Percentiles rank a stretch among this genome's conserved stretches.
Conservation (phyloP, 306 rosid species). For the Cicer chorassanicum region DNA sequence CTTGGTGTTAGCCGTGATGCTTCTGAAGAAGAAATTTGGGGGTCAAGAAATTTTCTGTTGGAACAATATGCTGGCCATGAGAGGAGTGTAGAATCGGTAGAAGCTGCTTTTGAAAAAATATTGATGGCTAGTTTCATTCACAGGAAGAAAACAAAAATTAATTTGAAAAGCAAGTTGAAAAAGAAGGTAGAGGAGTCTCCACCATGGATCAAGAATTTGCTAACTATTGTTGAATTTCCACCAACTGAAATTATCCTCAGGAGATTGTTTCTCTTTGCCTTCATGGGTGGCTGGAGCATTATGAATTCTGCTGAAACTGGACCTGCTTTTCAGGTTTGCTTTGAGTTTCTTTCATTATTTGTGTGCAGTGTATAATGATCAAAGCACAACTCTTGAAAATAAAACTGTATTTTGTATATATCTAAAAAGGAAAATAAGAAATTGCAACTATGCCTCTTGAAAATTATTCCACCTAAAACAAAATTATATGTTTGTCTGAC, state of each 20-base stretch:
- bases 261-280: conserved; percentile 89
- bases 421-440: neutral
- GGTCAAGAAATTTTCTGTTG: conserved; percentile 88
- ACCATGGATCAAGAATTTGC: conserved; percentile 86
- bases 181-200: conserved; percentile 99
- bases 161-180: conserved; percentile 89
- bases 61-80: conserved; percentile 95
- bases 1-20: conserved; percentile 87
- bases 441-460: neutral
- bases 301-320: conserved; percentile 98
- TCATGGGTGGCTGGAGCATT: conserved; percentile 99
- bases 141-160: conserved; percentile 94
- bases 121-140: conserved; percentile 84
- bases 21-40: conserved; percentile 96
- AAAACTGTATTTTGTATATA: conserved; percentile 16
- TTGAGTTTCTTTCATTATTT: conserved; percentile 27
- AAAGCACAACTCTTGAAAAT: conserved; percentile 16
- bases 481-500: conserved; percentile 1
- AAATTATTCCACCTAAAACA: conserved; percentile 14
- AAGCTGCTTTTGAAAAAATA: conserved; percentile 91
- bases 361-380: conserved; percentile 10
- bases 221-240: conserved; percentile 84
- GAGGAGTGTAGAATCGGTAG: conserved; percentile 91
- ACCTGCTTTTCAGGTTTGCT: conserved; percentile 99
- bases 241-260: conserved; percentile 81